Conservation (phyloP, 345 rosid species). For the Erodium maritimum region DNA sequence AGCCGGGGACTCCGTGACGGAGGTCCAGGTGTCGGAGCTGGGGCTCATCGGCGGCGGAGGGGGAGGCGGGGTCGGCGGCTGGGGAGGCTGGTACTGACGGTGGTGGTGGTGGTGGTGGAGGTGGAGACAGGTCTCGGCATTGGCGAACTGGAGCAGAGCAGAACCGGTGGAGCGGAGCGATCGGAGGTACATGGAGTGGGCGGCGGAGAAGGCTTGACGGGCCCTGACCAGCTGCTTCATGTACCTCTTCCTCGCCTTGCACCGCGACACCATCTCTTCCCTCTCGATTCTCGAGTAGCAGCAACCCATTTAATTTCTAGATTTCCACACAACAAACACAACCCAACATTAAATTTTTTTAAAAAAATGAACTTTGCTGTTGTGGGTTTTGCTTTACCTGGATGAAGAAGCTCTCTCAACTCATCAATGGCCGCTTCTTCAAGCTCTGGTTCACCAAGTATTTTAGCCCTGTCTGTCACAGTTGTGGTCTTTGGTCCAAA, state of each 20-base stretch:
- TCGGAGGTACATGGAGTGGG: conserved; percentile 84
- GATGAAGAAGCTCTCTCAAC: too few species aligned
- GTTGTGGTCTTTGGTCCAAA: too few species aligned
- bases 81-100: conserved; percentile 16
- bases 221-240: conserved; percentile 75
- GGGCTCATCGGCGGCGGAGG: conserved; percentile 67
- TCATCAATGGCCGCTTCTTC: too few species aligned
- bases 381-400: too few species aligned
- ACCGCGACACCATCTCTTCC: conserved; percentile 76
- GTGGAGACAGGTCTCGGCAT: conserved; percentile 54
- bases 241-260: conserved; percentile 83
- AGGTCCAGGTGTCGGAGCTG: conserved; percentile 69
- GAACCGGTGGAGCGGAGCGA: conserved; percentile 77
- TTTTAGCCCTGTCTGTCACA: too few species aligned
- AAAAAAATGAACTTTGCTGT: too few species aligned
- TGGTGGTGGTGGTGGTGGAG: conserved; percentile 28
- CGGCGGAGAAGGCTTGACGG: conserved; percentile 62
- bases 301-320: conserved; percentile 50
- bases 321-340: too few species aligned
- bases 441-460: too few species aligned
- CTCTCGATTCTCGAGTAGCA: conserved; percentile 70
- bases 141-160: conserved; percentile 66
- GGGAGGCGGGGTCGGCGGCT: conserved; percentile 22
- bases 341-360: too few species aligned
- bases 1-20: conserved; percentile 35